These are phyloP conservation scores for Lactarius psammicola DNA, from an alignment of 768 basidiomycete genomes.

Conservation along the genomic window DNA sequence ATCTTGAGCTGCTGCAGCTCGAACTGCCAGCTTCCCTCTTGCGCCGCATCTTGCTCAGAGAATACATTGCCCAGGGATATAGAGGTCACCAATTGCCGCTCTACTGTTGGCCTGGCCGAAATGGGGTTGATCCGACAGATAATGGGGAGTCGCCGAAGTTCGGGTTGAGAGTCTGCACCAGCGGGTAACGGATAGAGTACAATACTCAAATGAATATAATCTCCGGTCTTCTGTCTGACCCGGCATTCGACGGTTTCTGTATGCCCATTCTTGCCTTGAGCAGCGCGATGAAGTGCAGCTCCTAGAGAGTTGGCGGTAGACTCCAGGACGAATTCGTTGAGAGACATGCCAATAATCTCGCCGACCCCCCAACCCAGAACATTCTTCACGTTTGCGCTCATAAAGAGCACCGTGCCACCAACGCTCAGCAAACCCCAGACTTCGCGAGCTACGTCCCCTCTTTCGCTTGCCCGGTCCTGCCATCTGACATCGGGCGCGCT, in stretches of 20 bases:
- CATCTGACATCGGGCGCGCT: slow-evolving; percentile 44
- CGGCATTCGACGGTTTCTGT: slow-evolving; percentile 23
- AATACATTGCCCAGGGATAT: slow-evolving; percentile 52
- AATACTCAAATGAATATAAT: slow-evolving; percentile 14
- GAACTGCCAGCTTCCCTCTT: slow-evolving; percentile 89
- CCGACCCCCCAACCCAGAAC: slow-evolving; percentile 62
- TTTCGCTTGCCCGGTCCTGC: slow-evolving; percentile 19
- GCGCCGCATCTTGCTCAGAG: slow-evolving; percentile 62
- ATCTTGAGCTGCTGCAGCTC: slow-evolving; percentile 82
- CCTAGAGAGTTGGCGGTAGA: slow-evolving; percentile 6
- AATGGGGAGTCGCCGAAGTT: slow-evolving; percentile 20
- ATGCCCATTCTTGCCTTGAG: slow-evolving; percentile 13
- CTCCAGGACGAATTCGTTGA: slow-evolving; percentile 41
- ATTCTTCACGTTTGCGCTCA: slow-evolving; percentile 52
- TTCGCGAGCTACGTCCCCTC: slow-evolving; percentile 36
- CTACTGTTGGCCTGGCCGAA: slow-evolving; percentile 14
- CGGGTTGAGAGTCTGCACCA: slow-evolving; percentile 20
- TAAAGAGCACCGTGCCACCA: slow-evolving; percentile 49
- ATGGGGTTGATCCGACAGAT: slow-evolving; percentile 34
- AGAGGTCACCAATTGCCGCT: slow-evolving; percentile 18
- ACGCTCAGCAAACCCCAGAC: slow-evolving; percentile 57
- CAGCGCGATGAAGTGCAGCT: slow-evolving; percentile 29
- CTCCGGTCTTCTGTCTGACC: slow-evolving; percentile 20
- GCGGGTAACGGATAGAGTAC: slow-evolving; percentile 26
- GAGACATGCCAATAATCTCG: slow-evolving; percentile 51